Percentiles rank a stretch among this genome's conserved stretches.
Evolutionary conservation across 73 alveolate species (phyloP).

Genomic region (Paraurostyla sp.): DNA sequence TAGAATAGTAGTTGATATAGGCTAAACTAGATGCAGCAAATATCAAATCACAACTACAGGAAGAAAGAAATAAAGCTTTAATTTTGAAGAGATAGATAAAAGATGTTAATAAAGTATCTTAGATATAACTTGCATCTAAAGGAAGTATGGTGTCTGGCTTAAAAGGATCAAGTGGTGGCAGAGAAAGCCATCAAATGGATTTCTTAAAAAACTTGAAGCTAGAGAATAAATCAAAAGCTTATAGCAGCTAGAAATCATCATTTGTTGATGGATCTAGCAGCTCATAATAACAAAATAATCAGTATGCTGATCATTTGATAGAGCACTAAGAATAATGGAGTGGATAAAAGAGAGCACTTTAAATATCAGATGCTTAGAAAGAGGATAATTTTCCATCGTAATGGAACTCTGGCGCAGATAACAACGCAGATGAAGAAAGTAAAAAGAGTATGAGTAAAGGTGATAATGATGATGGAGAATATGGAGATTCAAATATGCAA

Average conservation of each 20-base stretch:
- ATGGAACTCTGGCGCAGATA: not conserved
- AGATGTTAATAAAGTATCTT: not conserved
- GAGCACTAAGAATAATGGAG: constrained; percentile 43
- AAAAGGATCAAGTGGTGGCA: not conserved
- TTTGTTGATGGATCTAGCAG: constrained; percentile 7
- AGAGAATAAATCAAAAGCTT: constrained; percentile 39
- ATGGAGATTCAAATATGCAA: not conserved
- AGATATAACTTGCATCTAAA: constrained; percentile 34
- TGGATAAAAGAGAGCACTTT: constrained; percentile 16
- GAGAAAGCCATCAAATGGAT: constrained; percentile 41
- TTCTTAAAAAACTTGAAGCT: constrained; percentile 14
- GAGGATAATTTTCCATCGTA: constrained; percentile 30
- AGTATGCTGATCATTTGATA: constrained; percentile 46
- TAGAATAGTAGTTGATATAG: constrained; percentile 53
- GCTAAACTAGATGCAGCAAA: constrained; percentile 63
- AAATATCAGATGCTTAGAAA: not conserved
- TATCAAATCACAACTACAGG: constrained; percentile 36
- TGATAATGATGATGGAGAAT: constrained; percentile 3
- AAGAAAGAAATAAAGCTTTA: constrained; percentile 46
- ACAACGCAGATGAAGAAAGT: not conserved
- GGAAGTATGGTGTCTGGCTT: constrained; percentile 47
- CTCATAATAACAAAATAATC: not conserved
- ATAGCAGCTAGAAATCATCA: constrained; percentile 18
- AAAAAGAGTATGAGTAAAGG: constrained; percentile 1
- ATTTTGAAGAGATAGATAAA: constrained; percentile 49